phyloP scores from a whole-genome alignment of 148 eudicot species.

The Pharnaceum exiguum region DNA sequence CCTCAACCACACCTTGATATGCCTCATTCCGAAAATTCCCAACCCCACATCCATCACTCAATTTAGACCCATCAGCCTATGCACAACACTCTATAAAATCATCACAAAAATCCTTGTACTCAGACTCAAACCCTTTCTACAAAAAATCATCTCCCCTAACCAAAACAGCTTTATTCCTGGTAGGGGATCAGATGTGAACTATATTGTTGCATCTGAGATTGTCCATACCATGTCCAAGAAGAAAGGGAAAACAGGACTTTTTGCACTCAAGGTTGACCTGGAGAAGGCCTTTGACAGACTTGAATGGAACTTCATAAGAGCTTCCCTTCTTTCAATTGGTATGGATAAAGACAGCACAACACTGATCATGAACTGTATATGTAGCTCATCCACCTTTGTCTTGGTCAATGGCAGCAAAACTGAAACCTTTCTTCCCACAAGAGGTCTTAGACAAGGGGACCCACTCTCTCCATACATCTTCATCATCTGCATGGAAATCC shows the following conservation, averaged over 20 bases:
- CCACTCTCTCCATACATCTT: background rate
- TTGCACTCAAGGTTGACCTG: background rate
- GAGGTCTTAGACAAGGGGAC: slow-evolving; percentile 1
- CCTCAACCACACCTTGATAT: background rate
- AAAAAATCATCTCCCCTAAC: background rate
- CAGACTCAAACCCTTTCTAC: background rate
- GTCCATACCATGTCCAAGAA: background rate
- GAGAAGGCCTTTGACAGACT: background rate
- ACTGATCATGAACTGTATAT: background rate
- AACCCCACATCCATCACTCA: background rate
- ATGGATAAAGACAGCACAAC: background rate
- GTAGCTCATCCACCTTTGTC: background rate
- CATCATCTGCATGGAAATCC: background rate
- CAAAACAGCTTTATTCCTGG: background rate
- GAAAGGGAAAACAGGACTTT: background rate
- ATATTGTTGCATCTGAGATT: background rate
- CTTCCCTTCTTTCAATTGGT: background rate
- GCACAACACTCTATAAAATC: background rate
- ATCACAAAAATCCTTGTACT: background rate
- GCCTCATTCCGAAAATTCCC: background rate
- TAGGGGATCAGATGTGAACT: too few species aligned
- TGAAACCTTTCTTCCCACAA: background rate
- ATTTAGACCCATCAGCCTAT: background rate
- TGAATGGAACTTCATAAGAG: background rate
- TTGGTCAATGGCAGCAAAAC: background rate